A percentile compares a stretch with the other conserved stretches of the same genome.
Conservation (phyloP, 225 moss, liverwort and hornwort genomes). For the Neckera pumila region DNA sequence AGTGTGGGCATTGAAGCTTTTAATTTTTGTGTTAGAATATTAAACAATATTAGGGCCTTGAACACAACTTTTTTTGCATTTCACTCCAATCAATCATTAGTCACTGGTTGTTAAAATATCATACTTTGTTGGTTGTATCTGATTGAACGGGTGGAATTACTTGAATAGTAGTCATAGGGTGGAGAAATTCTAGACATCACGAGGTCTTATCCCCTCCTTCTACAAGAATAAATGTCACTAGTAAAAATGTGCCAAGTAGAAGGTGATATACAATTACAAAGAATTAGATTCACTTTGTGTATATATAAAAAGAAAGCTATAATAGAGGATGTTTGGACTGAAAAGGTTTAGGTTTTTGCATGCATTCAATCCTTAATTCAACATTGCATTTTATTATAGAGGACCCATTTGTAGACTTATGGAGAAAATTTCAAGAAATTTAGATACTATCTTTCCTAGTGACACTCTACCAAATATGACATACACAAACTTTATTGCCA, state of each 20-base stretch:
- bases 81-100: no score
- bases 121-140: background rate
- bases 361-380: background rate
- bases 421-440: background rate
- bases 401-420: background rate
- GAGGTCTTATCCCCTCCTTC: no score
- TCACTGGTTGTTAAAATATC: no score
- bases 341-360: accelerated
- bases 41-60: no score
- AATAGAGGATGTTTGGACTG: background rate
- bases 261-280: no score
- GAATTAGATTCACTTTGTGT: no score
- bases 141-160: background rate
- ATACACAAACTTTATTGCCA: background rate
- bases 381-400: background rate
- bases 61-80: no score
- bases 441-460: no score
- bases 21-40: no score
- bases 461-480: background rate
- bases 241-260: background rate
- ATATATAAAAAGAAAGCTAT: background rate
- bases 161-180: no score
- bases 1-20: no score
- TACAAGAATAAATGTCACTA: background rate
- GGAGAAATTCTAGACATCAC: no score